These are phyloP conservation scores for Rhodamnia rubescens DNA, from an alignment of 345 rosid species.

Conservation along the genomic window DNA sequence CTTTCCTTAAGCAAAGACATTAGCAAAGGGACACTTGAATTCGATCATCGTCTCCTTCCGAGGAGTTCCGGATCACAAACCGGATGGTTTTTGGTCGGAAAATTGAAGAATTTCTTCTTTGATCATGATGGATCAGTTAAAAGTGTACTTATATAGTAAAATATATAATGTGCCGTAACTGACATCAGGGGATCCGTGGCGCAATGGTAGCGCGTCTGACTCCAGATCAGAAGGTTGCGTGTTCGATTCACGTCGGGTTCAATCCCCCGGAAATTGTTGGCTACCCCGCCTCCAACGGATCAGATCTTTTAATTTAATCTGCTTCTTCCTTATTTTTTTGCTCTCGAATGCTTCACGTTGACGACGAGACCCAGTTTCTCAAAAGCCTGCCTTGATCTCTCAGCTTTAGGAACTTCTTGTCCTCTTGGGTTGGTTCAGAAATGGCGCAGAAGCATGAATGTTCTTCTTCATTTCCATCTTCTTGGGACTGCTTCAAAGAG, in stretches of 20 bases:
- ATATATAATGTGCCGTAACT: fast-evolving
- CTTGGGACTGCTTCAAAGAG: neutral
- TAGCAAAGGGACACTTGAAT: neutral
- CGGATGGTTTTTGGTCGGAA: neutral
- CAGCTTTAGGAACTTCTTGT: neutral
- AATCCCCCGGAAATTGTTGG: neutral
- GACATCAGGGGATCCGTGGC: constrained; percentile 56
- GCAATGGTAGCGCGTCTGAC: constrained; percentile 99
- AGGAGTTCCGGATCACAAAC: neutral
- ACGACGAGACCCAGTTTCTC: neutral
- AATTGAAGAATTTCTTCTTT: neutral
- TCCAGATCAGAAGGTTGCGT: constrained; percentile 99
- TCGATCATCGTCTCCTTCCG: neutral
- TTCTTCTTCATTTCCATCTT: neutral
- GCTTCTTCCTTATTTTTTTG: neutral
- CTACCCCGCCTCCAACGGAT: neutral
- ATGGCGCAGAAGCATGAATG: neutral
- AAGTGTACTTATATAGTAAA: too few species aligned
- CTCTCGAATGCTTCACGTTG: neutral
- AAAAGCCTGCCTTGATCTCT: neutral
- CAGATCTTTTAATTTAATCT: neutral
- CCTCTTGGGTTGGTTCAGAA: neutral
- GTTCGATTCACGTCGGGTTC: constrained; percentile 96
- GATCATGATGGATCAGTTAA: neutral
- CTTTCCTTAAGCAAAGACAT: neutral